Evolutionary conservation across 2,329 filamentous ascomycete species (phyloP).

Genomic region (Penicillium sp.): DNA sequence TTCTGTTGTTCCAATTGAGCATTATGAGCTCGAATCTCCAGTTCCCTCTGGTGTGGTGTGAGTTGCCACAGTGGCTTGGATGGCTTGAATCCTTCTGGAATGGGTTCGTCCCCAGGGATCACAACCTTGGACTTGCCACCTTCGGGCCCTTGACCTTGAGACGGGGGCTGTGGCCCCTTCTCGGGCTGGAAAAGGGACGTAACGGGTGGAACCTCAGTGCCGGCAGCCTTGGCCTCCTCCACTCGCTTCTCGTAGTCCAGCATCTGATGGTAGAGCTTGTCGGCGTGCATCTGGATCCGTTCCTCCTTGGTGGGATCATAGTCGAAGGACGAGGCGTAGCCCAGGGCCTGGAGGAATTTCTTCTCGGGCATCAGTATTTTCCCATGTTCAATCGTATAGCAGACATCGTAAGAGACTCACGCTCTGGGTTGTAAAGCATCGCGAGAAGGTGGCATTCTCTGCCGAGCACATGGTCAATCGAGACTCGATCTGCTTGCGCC

Average conservation of each 20-base stretch:
- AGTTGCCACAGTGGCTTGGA: conserved; percentile 41
- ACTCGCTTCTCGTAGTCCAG: conserved; percentile 73
- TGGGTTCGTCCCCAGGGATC: conserved; percentile 36
- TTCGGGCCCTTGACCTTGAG: conserved; percentile 2
- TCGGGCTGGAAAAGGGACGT: conserved; percentile 46
- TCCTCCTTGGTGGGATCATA: conserved; percentile 70
- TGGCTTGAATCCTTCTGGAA: conserved; percentile 37
- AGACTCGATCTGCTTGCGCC: conserved; percentile 55
- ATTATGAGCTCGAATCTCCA: conserved; percentile 42
- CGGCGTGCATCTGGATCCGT: conserved; percentile 92
- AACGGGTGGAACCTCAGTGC: conserved; percentile 43
- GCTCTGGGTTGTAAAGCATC: conserved; percentile 86
- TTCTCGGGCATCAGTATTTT: conserved; percentile 34
- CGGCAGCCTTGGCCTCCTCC: conserved; percentile 55
- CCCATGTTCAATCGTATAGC: background rate
- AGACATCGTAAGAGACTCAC: conserved; percentile 46
- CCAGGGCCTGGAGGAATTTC: conserved; percentile 86
- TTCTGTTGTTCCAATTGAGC: conserved; percentile 39
- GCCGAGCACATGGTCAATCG: conserved; percentile 74
- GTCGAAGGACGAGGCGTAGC: conserved; percentile 71
- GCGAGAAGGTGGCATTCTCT: conserved; percentile 74
- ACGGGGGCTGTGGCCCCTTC: conserved; percentile 13
- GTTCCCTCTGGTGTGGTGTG: conserved; percentile 47
- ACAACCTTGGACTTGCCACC: conserved; percentile 25
- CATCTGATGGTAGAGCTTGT: conserved; percentile 85